Percentiles rank a stretch among this genome's conserved stretches.
Evolutionary conservation across 1,139 yeast genomes (phyloP).

Genomic region (Pneumocystis sp.): DNA sequence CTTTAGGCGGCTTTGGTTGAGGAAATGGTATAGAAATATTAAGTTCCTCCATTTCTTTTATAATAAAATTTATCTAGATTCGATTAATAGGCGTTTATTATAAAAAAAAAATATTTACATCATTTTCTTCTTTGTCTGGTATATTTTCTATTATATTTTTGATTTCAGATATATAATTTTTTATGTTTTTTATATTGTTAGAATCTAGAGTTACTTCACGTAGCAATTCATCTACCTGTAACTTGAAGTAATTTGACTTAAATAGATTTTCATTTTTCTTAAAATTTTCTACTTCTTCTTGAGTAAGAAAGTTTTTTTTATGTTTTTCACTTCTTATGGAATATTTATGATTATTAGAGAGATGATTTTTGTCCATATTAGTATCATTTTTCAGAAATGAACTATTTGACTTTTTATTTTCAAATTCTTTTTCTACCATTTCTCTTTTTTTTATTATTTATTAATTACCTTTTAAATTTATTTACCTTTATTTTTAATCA

Average conservation of each 20-base stretch:
- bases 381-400: neutral
- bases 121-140: constrained; percentile 38
- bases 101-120: neutral
- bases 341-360: neutral
- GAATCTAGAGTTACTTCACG: constrained; percentile 66
- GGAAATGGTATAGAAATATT: constrained; percentile 66
- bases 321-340: neutral
- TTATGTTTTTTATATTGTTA: constrained; percentile 47
- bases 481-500: neutral
- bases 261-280: neutral
- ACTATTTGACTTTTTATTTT: neutral
- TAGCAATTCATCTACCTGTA: constrained; percentile 81
- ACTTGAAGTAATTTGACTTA: constrained; percentile 27
- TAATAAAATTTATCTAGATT: constrained; percentile 40
- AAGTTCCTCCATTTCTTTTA: constrained; percentile 32
- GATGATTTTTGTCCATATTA: neutral
- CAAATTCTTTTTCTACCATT: neutral
- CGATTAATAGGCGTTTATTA: neutral
- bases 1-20: constrained; percentile 64
- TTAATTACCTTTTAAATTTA: neutral
- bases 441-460: neutral
- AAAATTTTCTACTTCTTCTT: neutral
- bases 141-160: constrained; percentile 54
- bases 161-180: constrained; percentile 61
- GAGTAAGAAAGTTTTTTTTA: neutral